phyloP scores from a whole-genome alignment of 257 asterid genomes.

The Thymus mandschuricus region DNA sequence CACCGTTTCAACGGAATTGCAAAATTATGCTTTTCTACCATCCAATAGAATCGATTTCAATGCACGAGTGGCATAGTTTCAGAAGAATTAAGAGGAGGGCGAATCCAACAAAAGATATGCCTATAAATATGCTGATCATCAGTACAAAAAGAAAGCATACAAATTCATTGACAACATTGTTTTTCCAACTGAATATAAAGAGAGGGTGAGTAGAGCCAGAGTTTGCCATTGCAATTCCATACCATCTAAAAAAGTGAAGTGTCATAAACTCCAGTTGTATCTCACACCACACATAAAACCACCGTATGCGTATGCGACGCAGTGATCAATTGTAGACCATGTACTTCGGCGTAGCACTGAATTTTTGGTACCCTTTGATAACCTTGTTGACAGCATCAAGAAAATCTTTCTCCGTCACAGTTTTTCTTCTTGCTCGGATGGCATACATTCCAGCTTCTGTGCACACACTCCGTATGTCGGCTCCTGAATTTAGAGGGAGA shows the following conservation, averaged over 20 bases:
- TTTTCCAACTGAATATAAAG: no score
- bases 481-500: slow-evolving; percentile 51
- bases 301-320: background rate
- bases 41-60: no score
- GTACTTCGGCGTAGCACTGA: slow-evolving; percentile 94
- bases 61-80: no score
- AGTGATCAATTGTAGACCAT: slow-evolving; percentile 78
- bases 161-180: no score
- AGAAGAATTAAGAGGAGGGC: no score
- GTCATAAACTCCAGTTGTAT: background rate
- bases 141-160: no score
- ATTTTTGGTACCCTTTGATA: slow-evolving; percentile 92
- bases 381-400: slow-evolving; percentile 96
- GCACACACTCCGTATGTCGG: slow-evolving; percentile 93
- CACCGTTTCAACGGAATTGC: no score
- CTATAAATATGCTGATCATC: no score
- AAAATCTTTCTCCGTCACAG: slow-evolving; percentile 93
- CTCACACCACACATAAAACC: background rate
- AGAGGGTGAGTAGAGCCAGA: no score
- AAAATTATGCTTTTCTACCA: no score
- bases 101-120: no score
- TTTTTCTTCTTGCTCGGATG: slow-evolving; percentile 87
- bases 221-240: background rate
- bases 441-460: slow-evolving; percentile 98
- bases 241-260: background rate